phyloP scores from a whole-genome alignment of 2,329 filamentous ascomycete species.

The Exophiala spinifera region DNA sequence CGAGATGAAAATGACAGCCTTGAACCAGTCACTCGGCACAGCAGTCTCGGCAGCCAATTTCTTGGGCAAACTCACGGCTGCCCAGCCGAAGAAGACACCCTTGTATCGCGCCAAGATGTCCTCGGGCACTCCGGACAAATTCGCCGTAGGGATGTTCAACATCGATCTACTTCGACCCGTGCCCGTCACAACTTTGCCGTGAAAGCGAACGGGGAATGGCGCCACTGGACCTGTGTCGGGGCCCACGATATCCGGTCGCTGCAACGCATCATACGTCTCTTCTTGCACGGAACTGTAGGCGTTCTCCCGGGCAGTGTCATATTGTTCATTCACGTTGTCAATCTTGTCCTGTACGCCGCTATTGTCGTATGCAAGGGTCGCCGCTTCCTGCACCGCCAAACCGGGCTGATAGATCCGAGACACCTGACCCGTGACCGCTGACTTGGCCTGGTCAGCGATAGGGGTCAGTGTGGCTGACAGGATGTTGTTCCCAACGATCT shows the following conservation, averaged over 20 bases:
- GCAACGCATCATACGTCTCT: conserved; percentile 28
- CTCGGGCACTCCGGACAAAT: conserved; percentile 52
- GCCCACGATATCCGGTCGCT: conserved; percentile 43
- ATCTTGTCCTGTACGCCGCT: conserved; percentile 35
- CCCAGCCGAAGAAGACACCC: conserved; percentile 67
- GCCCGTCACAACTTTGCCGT: conserved; percentile 48
- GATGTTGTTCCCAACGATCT: conserved; percentile 36
- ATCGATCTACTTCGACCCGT: conserved; percentile 42
- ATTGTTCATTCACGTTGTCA: conserved; percentile 38
- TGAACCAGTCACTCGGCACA: conserved; percentile 52
- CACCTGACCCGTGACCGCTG: conserved; percentile 15
- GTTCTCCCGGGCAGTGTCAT: conserved; percentile 32
- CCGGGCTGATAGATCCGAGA: conserved; percentile 32
- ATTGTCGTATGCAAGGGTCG: conserved; percentile 34
- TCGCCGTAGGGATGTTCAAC: conserved; percentile 54
- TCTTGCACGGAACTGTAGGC: conserved; percentile 19
- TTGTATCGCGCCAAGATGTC: conserved; percentile 53
- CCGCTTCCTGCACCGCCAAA: conserved; percentile 34
- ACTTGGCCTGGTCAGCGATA: conserved; percentile 35
- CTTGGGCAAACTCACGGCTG: conserved; percentile 41
- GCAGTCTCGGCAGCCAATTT: conserved; percentile 33
- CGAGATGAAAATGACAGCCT: conserved; percentile 57
- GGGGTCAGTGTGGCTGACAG: conserved; percentile 48
- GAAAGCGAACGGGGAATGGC: conserved; percentile 55
- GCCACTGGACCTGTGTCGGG: conserved; percentile 50